These are phyloP conservation scores for Trametes villosa DNA, from an alignment of 768 basidiomycete species.

Conservation along the genomic window DNA sequence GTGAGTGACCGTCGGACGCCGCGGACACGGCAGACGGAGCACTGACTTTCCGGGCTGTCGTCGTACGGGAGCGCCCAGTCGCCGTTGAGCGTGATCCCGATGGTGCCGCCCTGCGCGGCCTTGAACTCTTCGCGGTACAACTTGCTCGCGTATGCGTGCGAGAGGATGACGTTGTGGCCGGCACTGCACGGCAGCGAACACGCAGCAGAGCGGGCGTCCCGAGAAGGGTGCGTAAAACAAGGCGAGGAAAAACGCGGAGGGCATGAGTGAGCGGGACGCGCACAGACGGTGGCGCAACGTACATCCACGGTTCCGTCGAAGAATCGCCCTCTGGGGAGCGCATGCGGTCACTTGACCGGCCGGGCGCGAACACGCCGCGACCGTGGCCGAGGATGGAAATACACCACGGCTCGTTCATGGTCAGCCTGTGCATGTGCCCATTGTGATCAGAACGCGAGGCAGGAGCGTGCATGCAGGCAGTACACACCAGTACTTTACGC, in stretches of 20 bases:
- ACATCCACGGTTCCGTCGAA: conserved; percentile 74
- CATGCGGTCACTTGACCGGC: conserved; percentile 64
- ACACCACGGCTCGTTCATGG: conserved; percentile 80
- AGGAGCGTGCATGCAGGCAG: conserved; percentile 3
- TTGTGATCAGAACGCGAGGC: conserved; percentile 9
- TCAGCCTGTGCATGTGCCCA: conserved; percentile 51
- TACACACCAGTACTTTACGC: conserved; percentile 72
- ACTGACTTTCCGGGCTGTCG: conserved; percentile 66
- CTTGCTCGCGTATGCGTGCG: conserved; percentile 71
- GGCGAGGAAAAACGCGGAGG: not conserved
- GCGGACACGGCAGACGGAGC: not conserved
- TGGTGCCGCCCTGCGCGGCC: conserved; percentile 60
- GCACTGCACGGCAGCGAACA: conserved; percentile 51
- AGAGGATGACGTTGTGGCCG: conserved; percentile 66
- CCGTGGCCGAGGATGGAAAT: conserved; percentile 73
- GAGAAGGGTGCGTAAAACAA: not conserved
- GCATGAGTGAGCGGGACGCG: not conserved
- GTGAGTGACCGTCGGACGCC: not conserved
- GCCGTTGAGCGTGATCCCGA: conserved; percentile 82
- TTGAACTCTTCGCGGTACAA: conserved; percentile 72
- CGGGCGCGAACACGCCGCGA: conserved; percentile 72
- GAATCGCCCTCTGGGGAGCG: conserved; percentile 66
- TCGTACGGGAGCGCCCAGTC: conserved; percentile 80
- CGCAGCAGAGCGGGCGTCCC: conserved; percentile 1
- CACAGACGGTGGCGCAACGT: conserved; percentile 33